phyloP scores from a whole-genome alignment of 257 asterid species.

The Solanum bulbocastanum region DNA sequence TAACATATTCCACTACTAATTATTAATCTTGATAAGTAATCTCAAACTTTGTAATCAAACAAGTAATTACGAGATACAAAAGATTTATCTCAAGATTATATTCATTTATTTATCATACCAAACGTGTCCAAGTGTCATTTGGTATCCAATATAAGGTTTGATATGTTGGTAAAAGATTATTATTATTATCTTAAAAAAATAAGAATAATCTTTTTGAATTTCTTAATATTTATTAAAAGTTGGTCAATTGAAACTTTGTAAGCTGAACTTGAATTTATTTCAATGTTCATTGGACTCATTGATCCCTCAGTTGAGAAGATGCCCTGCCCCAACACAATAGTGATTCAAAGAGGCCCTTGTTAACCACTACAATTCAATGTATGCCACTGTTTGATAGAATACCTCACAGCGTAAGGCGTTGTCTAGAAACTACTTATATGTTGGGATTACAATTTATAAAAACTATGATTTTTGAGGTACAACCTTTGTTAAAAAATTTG shows the following conservation, averaged over 20 bases:
- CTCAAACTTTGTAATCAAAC: not conserved
- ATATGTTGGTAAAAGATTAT: not conserved
- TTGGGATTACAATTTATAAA: not conserved
- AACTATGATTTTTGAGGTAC: not conserved
- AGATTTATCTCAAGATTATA: not conserved
- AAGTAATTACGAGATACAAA: not conserved
- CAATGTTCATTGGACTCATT: not conserved
- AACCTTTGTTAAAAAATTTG: not conserved
- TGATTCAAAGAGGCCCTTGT: no score
- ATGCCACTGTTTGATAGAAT: no score
- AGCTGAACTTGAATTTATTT: not conserved
- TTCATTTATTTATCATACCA: not conserved
- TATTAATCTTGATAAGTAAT: not conserved
- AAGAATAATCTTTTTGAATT: no score
- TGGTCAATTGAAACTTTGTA: not conserved
- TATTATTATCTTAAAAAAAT: no score
- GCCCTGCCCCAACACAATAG: not conserved
- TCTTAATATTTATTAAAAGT: no score
- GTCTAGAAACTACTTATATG: no score
- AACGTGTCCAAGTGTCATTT: not conserved
- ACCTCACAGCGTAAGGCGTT: not conserved
- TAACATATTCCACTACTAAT: not conserved
- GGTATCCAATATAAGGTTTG: not conserved
- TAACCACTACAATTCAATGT: not conserved
- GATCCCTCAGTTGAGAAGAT: not conserved